A percentile compares a stretch with the other conserved stretches of the same genome.
phyloP scores from a whole-genome alignment of 805 yeast genomes.

The Dipodascus albidus region DNA sequence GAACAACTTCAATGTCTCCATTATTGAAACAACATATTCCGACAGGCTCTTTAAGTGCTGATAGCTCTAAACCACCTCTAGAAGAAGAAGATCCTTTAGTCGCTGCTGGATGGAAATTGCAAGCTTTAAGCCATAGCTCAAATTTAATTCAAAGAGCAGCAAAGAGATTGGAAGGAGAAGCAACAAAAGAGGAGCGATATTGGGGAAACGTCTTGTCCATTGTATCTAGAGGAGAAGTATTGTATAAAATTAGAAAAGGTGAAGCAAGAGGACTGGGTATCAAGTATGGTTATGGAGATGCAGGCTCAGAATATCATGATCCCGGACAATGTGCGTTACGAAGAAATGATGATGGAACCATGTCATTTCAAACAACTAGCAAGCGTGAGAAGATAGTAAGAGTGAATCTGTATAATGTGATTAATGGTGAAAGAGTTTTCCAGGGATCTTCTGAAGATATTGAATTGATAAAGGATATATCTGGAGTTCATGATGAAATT shows the following conservation, averaged over 20 bases:
- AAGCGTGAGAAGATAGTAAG: slow-evolving; percentile 38
- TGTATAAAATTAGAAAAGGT: slow-evolving; percentile 56
- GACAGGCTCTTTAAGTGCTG: slow-evolving; percentile 51
- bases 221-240: slow-evolving; percentile 40
- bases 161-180: slow-evolving; percentile 39
- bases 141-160: slow-evolving; percentile 40
- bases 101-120: slow-evolving; percentile 77
- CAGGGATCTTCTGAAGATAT: slow-evolving; percentile 14
- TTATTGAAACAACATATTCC: slow-evolving; percentile 65
- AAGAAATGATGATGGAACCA: slow-evolving; percentile 36
- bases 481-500: slow-evolving; percentile 42
- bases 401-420: slow-evolving; percentile 41
- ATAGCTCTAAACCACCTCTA: slow-evolving; percentile 15
- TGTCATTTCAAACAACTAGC: slow-evolving; percentile 29
- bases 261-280: slow-evolving; percentile 55
- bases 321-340: slow-evolving; percentile 66
- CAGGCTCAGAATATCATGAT: slow-evolving; percentile 70
- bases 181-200: slow-evolving; percentile 49
- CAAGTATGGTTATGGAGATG: slow-evolving; percentile 83
- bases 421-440: slow-evolving; percentile 7
- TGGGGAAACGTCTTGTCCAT: slow-evolving; percentile 45
- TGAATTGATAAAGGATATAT: slow-evolving; percentile 18
- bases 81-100: slow-evolving; percentile 28
- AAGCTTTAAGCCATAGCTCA: slow-evolving; percentile 49
- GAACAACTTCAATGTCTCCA: slow-evolving; percentile 79